Evolutionary conservation across 139 green algal species (phyloP).

Genomic region (Chlamydomonas incerta): DNA sequence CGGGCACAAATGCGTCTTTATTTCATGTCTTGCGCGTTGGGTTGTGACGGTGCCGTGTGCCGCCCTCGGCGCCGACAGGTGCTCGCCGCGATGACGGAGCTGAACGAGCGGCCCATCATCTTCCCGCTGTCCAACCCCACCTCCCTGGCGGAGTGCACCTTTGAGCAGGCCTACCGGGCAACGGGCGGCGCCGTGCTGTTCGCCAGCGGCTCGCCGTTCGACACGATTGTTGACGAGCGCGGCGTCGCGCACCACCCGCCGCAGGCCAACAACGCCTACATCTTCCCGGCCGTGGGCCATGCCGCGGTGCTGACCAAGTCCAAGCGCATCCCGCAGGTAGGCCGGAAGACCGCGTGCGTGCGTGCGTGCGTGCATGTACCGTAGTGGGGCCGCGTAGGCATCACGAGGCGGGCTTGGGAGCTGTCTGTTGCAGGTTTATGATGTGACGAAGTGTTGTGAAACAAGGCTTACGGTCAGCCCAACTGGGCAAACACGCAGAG

Average conservation of each 20-base stretch:
- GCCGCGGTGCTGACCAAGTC: constrained; percentile 66
- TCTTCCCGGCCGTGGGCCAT: constrained; percentile 77
- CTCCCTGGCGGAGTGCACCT: constrained; percentile 70
- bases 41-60: no score
- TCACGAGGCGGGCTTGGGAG: no score
- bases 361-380: background rate
- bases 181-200: constrained; percentile 84
- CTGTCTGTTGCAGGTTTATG: no score
- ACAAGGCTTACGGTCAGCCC: no score
- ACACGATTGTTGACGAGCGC: constrained; percentile 45
- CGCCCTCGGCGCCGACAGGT: no score
- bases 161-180: no score
- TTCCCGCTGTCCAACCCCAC: constrained; percentile 96
- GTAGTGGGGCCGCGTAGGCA: no score
- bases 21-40: no score
- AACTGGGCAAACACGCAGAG: no score
- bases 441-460: no score
- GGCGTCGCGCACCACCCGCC: constrained; percentile 42
- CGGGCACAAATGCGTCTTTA: no score
- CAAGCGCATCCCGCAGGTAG: constrained; percentile 62
- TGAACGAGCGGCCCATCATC: constrained; percentile 87
- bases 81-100: constrained; percentile 58
- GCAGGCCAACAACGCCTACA: constrained; percentile 81
- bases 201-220: constrained; percentile 87
- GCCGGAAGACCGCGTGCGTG: background rate